Percentiles rank a stretch among this genome's conserved stretches.
These are phyloP conservation scores for Hypoxylon sp. DNA, from an alignment of 2,329 filamentous ascomycete genomes.

Conservation along the genomic window DNA sequence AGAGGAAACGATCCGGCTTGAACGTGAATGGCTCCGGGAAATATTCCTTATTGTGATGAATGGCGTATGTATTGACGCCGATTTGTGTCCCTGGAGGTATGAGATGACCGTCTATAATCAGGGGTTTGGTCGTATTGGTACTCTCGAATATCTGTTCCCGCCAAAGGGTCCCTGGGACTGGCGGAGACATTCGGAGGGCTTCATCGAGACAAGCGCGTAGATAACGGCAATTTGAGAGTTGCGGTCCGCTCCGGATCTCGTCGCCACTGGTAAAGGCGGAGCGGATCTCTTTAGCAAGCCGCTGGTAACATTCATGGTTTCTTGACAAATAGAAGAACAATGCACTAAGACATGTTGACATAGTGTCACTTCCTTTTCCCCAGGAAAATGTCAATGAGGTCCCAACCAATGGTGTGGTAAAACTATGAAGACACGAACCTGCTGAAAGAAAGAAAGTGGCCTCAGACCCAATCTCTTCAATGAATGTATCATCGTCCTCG, in stretches of 20 bases:
- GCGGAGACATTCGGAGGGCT: neutral
- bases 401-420: too few relatives aligned
- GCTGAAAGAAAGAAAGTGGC: neutral
- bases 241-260: neutral
- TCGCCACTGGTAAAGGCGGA: neutral
- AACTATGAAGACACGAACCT: too few relatives aligned
- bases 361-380: neutral
- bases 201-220: neutral
- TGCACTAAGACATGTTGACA: neutral
- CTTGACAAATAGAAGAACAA: neutral
- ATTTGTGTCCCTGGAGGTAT: neutral
- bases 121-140: neutral
- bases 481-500: neutral
- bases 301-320: neutral
- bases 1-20: constrained; percentile 8
- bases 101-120: neutral
- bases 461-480: constrained; percentile 1
- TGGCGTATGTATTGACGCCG: neutral
- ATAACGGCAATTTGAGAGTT: neutral
- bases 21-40: constrained; percentile 2
- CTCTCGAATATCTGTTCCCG: neutral
- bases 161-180: neutral
- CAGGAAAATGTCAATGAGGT: too few relatives aligned
- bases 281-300: neutral
- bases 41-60: constrained; percentile 3